Base-by-base conservation (phyloP, 208 protist species). In the Angomonas desouzai region DNA sequence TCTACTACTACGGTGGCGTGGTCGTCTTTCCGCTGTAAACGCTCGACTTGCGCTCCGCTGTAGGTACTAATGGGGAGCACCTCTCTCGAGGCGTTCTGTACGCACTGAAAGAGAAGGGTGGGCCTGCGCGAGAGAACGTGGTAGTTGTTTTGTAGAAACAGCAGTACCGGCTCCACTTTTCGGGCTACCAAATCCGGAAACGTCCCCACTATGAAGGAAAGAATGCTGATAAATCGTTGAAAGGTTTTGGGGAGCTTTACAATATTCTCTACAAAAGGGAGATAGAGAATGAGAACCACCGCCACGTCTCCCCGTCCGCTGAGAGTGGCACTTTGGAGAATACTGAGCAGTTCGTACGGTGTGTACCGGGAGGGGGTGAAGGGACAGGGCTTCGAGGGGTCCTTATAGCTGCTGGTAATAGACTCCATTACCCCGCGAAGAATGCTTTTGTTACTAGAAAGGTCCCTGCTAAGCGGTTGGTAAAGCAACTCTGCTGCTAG, bases 231-330 rank as follows among this genome's bases (percentile, higher is more conserved):
- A 40, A 85, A 70, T 13, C 77, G 73, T 57, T 79, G 74, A 27
- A 89, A 62, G 68, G 78, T 72, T 4, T 49, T 64, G 3, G 58
- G 60, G 47, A 68, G 67, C 6, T 69, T 49, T 11, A 90, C 32
- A 13, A 89, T 48, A 33, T 65, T 69, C 62, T 93, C 85, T n/a
- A 96, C 36, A 49, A 89, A 90, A 3, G 81, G 81, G 9, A 96
- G 48, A 66, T 94, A 85, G 32, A 70, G 60, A 4, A 71, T 65
- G 0, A 93, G 55, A 10, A 69, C 62, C 1, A 70, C 64, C 3
- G 77, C 67, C 13, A 89, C 57, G 25, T 93, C 90, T 22, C 74
- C 67, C 1, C 80, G 76, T 11, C 74, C 64, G 2, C 80, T 79
- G n/a, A 70, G 76, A 34, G 85, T 49, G 10, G 81, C 70, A 32